Conservation (phyloP, 208 protist genomes). For the Tritrichomonas foetus region DNA sequence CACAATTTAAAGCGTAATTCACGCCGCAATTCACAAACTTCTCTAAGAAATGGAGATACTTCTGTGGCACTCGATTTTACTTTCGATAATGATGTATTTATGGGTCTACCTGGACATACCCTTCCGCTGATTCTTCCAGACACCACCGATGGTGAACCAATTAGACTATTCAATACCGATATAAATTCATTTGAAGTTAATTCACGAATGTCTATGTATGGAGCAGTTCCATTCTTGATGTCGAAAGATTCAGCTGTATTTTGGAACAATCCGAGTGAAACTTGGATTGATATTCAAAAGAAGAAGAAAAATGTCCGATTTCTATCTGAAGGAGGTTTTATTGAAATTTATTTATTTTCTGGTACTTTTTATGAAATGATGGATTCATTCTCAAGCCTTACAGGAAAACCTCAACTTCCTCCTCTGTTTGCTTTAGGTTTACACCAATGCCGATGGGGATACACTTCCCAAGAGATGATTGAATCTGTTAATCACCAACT, state of each 20-base stretch:
- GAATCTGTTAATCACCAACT: constrained; percentile 46
- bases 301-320: constrained; percentile 61
- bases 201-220: constrained; percentile 18
- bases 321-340: constrained; percentile 75
- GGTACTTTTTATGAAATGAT: constrained; percentile 74
- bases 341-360: constrained; percentile 90
- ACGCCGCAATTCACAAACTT: too few species aligned
- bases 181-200: constrained; percentile 51
- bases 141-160: constrained; percentile 65
- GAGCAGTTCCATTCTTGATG: too few species aligned
- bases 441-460: constrained; percentile 94
- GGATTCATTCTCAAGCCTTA: constrained; percentile 77
- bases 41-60: too few species aligned
- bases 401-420: constrained; percentile 78
- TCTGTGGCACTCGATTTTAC: background rate
- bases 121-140: background rate
- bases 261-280: background rate
- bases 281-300: background rate
- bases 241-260: too few species aligned
- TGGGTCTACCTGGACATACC: background rate
- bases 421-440: constrained; percentile 89
- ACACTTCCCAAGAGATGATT: constrained; percentile 79
- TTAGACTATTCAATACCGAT: constrained; percentile 85
- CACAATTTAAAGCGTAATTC: too few species aligned
- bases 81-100: background rate